Base-by-base conservation (phyloP, 2,329 filamentous ascomycete genomes). In the Cryphonectria nitschkei region DNA sequence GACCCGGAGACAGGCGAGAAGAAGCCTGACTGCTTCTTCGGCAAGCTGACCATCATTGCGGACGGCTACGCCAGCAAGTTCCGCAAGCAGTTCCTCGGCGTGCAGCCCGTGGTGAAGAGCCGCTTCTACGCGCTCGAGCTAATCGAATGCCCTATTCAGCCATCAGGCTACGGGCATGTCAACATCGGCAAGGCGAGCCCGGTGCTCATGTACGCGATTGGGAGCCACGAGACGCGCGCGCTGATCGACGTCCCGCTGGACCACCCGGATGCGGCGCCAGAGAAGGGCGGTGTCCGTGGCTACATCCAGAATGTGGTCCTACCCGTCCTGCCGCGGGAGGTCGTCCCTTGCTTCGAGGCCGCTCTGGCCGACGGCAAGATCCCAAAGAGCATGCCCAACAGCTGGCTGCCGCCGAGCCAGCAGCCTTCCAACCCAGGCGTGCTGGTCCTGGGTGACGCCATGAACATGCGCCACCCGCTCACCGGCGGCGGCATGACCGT, bases 401-500 rank as follows among this genome's bases (percentile, higher is more conserved):
- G 92, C 73, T 99, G 93, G 86, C 88, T 99, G 2, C 95, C 96
- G 6, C 89, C 96, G 0, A 87, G 89, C 0, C 82, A 82, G 61
- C 92, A 92, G 72, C 77, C 77, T 3, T 65, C 86, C 61, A 87
- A 88, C 14, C 88, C 90, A 1, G 93, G 93, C 4, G 83, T 97
- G 72, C 86, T 97, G 65, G 84, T 99, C 50, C 87, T 98, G 11
- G 96, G 96, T 71, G 96, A 99, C 79, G 95, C 96, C 19, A 91
- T 97, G 87, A 99, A 99, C 84, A 99, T 99, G 96, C 93, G 96
- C n/a, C 96, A 99, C 82, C 96, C 96, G 1, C 87, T 99, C 16
- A 99, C 96, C 0, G 96, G 96, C 68, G 96, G 96, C 75, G 96
- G 96, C 76, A 99, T 99, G 96, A 98, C 95, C 0, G 96, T 98